A percentile compares a stretch with the other conserved stretches of the same genome.
Evolutionary conservation across 2,329 filamentous ascomycete genomes (phyloP).

Genomic region (Talaromyces marneffei): DNA sequence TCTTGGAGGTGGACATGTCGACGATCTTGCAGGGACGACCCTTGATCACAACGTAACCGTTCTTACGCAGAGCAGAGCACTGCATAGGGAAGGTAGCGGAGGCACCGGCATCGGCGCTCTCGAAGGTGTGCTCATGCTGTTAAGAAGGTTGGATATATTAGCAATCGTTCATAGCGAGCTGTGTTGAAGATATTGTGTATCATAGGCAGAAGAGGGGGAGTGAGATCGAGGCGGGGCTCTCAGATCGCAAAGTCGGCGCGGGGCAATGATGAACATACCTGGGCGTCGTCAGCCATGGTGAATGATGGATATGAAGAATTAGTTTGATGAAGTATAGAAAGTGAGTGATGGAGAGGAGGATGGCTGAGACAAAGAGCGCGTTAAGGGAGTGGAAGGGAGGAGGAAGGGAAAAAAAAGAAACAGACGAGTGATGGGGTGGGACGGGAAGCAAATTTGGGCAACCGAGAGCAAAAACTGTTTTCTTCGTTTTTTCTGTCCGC

Average conservation of each 20-base stretch:
- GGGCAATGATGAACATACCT: constrained; percentile 46
- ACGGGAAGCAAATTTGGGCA: constrained; percentile 10
- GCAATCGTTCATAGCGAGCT: not conserved
- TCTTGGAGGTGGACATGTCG: constrained; percentile 99
- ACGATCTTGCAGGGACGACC: constrained; percentile 99
- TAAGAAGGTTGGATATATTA: not conserved
- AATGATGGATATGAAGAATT: constrained; percentile 27
- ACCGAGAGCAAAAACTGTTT: constrained; percentile 12
- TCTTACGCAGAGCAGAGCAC: constrained; percentile 99
- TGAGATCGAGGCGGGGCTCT: constrained; percentile 5
- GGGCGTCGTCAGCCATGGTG: constrained; percentile 63
- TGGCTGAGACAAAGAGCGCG: constrained; percentile 12
- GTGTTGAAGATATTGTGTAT: not conserved
- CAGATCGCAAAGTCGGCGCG: constrained; percentile 26
- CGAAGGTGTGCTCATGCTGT: constrained; percentile 74
- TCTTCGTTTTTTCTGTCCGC: constrained; percentile 9
- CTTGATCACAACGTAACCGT: constrained; percentile 98
- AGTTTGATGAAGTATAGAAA: not conserved
- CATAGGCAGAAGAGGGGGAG: not conserved
- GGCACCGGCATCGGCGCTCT: constrained; percentile 91
- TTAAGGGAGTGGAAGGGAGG: constrained; percentile 5
- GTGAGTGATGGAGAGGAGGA: constrained; percentile 5
- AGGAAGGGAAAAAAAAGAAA: constrained; percentile 19
- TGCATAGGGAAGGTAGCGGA: constrained; percentile 95
- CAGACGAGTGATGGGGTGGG: constrained; percentile 15